Base-by-base conservation (phyloP, 2,329 filamentous ascomycete genomes). In the Akanthomyces muscarius region DNA sequence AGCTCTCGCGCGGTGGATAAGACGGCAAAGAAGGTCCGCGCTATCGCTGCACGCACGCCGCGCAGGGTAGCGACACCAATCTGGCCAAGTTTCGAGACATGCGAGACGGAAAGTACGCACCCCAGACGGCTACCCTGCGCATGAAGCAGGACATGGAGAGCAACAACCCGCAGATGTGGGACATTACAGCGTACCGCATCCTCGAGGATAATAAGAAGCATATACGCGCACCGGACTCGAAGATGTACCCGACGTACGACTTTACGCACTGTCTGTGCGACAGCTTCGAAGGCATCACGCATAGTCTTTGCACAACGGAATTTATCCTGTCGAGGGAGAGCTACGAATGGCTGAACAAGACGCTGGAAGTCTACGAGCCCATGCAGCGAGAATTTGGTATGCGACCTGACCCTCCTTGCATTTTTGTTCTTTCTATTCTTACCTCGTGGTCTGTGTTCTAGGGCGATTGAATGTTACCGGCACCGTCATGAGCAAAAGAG, bases 91-190 rank as follows among this genome's bases (percentile, higher is more conserved):
- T 98, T 75, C 83, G 91, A 65, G 91, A 86, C 52, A 98, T 98
- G 94, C 84, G 87, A 57, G 92, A 96, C 72, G 94, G 94, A 23
- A 91, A 94, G 76, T 97, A 97, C 77, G 88, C 89, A 73, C 88
- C 92, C 0, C 86, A 52, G 33, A 36, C 30, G 6, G 87, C 70
- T 88, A 92, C 73, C 93, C 92, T 2, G 60, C 88, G 94, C 65
- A 97, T 98, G 93, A 96, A 96, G 80, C 91, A 96, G 81, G 85
- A 91, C 67, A 91, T 91, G 66, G 85, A 86, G 58, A 88, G 89
- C 69, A 88, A 89, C 42, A 97, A 97, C 74, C 92, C 93, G 7
- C 91, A 96, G 76, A 93, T 97, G 90, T 97, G 93, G 94, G 94
- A 98, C 80, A 78, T 97, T 59, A 90, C 91, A 1, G 94, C 94